Conservation (phyloP, 2,329 filamentous ascomycete species). For the Beauveria sp. region DNA sequence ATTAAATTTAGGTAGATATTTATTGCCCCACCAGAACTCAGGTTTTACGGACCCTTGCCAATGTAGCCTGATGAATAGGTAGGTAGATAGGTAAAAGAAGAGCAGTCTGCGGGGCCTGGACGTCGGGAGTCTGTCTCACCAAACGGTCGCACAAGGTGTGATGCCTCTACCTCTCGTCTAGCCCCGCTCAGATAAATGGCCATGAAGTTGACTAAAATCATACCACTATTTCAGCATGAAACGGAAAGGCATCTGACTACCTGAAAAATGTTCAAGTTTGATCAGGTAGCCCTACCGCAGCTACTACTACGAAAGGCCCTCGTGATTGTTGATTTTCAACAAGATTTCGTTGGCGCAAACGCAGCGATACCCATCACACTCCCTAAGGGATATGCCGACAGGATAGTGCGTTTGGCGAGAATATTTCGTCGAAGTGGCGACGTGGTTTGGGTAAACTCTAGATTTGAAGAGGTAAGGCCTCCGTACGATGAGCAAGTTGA, state of each 20-base stretch:
- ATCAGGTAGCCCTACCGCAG: slow-evolving; percentile 46
- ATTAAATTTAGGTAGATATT: no score
- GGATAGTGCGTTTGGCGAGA: slow-evolving; percentile 57
- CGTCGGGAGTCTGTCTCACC: not conserved
- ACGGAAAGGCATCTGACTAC: not conserved
- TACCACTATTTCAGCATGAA: not conserved
- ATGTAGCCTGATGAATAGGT: not conserved
- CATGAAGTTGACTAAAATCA: not conserved
- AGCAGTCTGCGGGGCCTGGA: not conserved
- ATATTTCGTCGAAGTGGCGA: slow-evolving; percentile 64
- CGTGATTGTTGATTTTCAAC: slow-evolving; percentile 79
- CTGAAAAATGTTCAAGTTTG: slow-evolving; percentile 46
- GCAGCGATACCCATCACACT: slow-evolving; percentile 61
- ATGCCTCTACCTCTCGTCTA: not conserved
- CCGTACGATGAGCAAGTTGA: not conserved
- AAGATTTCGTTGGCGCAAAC: slow-evolving; percentile 69
- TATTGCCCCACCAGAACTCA: no score
- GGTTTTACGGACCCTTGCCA: not conserved
- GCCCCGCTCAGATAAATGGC: not conserved
- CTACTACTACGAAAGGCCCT: slow-evolving; percentile 61
- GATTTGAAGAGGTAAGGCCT: slow-evolving; percentile 46
- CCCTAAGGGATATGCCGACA: slow-evolving; percentile 58
- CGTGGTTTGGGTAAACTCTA: slow-evolving; percentile 79
- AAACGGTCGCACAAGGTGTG: not conserved
- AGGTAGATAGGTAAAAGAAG: not conserved